phyloP scores from a whole-genome alignment of 2,329 filamentous ascomycete genomes.

The Xylaria arbuscula region DNA sequence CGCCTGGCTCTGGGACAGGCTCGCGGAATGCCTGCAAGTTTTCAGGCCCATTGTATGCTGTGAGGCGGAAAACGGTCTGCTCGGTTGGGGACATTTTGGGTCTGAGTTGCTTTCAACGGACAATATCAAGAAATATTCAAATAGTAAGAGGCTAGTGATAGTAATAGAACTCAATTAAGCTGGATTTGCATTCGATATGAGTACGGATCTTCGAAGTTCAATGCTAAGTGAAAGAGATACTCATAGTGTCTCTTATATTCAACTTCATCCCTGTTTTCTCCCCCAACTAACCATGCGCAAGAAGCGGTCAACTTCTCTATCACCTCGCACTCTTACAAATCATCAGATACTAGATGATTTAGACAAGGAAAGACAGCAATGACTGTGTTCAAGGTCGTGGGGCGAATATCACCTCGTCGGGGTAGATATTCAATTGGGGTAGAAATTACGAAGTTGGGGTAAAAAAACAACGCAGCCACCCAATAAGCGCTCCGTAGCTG shows the following conservation, averaged over 20 bases:
- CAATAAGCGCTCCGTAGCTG: neutral
- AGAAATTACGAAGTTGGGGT: slow-evolving; percentile 24
- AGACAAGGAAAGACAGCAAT: neutral
- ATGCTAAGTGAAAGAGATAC: neutral
- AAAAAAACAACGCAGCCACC: neutral
- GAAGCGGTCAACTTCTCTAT: neutral
- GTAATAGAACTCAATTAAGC: neutral
- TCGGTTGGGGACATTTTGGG: slow-evolving; percentile 29
- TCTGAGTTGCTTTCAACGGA: neutral
- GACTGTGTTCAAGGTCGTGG: neutral
- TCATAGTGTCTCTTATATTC: slow-evolving; percentile 18
- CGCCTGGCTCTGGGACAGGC: slow-evolving; percentile 42
- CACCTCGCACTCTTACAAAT: neutral
- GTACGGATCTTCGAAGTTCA: neutral
- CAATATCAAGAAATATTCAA: neutral
- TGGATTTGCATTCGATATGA: neutral
- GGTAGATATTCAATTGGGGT: slow-evolving; percentile 22
- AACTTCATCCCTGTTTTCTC: slow-evolving; percentile 12
- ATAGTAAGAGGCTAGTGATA: neutral
- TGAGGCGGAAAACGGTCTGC: slow-evolving; percentile 40
- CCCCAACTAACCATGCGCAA: neutral
- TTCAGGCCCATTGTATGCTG: slow-evolving; percentile 31
- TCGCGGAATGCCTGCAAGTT: slow-evolving; percentile 44
- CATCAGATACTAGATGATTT: neutral
- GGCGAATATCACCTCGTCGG: slow-evolving; percentile 11